Base-by-base conservation (phyloP, 108 stramenopile genomes). In the Fragilariopsis cylindrus region DNA sequence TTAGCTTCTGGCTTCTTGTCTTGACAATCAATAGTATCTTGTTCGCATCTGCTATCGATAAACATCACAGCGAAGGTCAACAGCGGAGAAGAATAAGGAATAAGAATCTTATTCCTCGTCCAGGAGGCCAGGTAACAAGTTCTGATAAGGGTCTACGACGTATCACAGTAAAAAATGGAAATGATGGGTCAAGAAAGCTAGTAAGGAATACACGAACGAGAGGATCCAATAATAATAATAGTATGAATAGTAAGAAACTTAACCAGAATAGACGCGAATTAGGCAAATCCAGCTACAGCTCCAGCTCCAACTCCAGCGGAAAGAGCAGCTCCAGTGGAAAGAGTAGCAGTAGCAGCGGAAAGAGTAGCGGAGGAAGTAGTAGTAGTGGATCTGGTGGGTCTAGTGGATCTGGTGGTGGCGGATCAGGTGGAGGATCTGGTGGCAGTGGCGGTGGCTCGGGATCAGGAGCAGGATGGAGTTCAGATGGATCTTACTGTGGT, bases 401-500 rank as follows among this genome's bases (percentile, higher is more conserved):
- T 2, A 43, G 4, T 41, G 43, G 41, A 15, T 9, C 39, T 7
- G 49, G 67, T 7, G 4, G 21, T 5, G 48, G 67, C 21, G 47
- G 48, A 4, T 68, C 67, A 4, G 52, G 52, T n/a, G 67, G 67
- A 48, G 12, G 67, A n/a, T 48, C 48, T 5, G 49, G 67, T 40
- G n/a, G 67, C 15, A 50, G 48, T 9, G 19, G 49, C 21, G 18
- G 65, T 7, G 8, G 18, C 16, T 43, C 18, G 12, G 7, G 16
- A n/a, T 43, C 40, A 6, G 42, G 42, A n/a, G 43, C 39, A 41
- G 62, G 62, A 16, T 63, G 42, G 40, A 63, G 42, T 63, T 43
- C 62, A 5, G 39, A 11, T 13, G 62, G 62, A 63, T 43, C 62
- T 9, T 63, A 63, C 43, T 63, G 62, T n/a, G 62, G 62, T 8